phyloP scores from a whole-genome alignment of 1,284 basidiomycete genomes.

The Naganishia sp. region DNA sequence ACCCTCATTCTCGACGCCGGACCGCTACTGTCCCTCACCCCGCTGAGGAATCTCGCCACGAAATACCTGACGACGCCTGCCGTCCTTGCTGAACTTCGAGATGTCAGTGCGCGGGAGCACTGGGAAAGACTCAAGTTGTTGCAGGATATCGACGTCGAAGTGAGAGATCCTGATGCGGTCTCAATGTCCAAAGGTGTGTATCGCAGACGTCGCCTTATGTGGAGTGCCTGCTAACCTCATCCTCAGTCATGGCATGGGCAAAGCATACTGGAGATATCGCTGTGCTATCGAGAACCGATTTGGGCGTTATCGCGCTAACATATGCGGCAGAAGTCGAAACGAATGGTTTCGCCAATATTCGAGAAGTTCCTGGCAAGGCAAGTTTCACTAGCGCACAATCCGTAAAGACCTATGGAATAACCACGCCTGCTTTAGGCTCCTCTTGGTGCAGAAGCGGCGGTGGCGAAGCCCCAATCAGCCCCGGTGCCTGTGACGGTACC shows the following conservation, averaged over 20 bases:
- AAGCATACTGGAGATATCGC: constrained; percentile 96
- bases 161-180: constrained; percentile 70
- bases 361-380: constrained; percentile 55
- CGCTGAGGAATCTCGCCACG: constrained; percentile 77
- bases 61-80: constrained; percentile 83
- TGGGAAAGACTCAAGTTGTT: constrained; percentile 70
- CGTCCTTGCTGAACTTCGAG: constrained; percentile 83
- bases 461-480: constrained; percentile 66
- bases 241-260: constrained; percentile 79
- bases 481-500: constrained; percentile 66
- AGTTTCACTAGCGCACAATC: neutral
- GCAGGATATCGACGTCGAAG: constrained; percentile 63
- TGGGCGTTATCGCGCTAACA: constrained; percentile 87
- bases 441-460: constrained; percentile 42
- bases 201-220: neutral
- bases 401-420: too few species aligned
- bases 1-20: constrained; percentile 88
- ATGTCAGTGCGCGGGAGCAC: constrained; percentile 79
- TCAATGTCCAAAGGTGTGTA: constrained; percentile 73
- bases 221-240: neutral
- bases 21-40: constrained; percentile 80
- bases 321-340: constrained; percentile 68
- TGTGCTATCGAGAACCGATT: constrained; percentile 87
- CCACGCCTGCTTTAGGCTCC: constrained; percentile 4
- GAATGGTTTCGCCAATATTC: constrained; percentile 58